Conservation (phyloP, 2,329 filamentous ascomycete species). For the Paracoccidioides brasiliensis region DNA sequence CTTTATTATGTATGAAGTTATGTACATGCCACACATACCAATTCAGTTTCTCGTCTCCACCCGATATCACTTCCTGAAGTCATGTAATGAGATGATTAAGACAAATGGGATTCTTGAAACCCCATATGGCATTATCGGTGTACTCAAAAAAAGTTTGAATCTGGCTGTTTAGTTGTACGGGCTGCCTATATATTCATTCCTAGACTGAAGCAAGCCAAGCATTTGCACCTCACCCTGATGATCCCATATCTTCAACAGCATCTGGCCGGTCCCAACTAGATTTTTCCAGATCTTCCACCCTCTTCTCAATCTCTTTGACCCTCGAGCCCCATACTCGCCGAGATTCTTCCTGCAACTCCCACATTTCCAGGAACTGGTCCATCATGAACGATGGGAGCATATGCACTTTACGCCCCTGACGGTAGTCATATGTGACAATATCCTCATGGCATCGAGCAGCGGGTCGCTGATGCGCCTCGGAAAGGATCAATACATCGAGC, state of each 20-base stretch:
- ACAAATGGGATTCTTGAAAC: no score
- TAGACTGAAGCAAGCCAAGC: not conserved
- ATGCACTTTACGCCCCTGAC: slow-evolving; percentile 39
- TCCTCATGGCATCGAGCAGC: slow-evolving; percentile 68
- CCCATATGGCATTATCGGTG: no score
- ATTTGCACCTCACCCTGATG: slow-evolving; percentile 15
- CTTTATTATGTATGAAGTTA: no score
- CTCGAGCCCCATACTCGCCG: slow-evolving; percentile 39
- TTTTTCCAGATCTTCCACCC: slow-evolving; percentile 52
- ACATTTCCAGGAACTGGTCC: slow-evolving; percentile 46
- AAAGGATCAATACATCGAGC: slow-evolving; percentile 54
- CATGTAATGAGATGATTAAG: no score
- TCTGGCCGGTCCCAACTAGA: slow-evolving; percentile 60
- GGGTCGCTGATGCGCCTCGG: slow-evolving; percentile 57
- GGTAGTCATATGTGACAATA: slow-evolving; percentile 66
- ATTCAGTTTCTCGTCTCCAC: no score
- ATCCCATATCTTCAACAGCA: slow-evolving; percentile 58
- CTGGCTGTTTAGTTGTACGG: no score
- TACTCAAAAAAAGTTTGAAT: no score
- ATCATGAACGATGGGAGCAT: slow-evolving; percentile 48
- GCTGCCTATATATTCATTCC: no score
- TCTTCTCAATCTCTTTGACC: slow-evolving; percentile 44
- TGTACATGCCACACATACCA: no score
- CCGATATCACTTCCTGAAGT: no score
- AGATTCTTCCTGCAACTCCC: slow-evolving; percentile 48